These are phyloP conservation scores for Dalbergia cultrata DNA, from an alignment of 306 rosid genomes.

Conservation along the genomic window DNA sequence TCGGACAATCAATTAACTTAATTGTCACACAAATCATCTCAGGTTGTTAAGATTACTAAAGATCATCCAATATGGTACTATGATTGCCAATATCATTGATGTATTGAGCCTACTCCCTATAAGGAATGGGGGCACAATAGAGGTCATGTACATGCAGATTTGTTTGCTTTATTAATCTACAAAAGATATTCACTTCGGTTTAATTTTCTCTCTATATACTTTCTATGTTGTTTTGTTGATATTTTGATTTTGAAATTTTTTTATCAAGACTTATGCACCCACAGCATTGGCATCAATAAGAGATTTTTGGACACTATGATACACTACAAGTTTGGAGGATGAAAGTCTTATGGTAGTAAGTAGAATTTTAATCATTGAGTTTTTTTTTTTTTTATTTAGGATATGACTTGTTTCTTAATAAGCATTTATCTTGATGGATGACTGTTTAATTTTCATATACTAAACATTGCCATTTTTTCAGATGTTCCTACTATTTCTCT, in stretches of 20 bases:
- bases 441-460: too few relatives aligned
- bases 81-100: constrained; percentile 85
- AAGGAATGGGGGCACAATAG: constrained; percentile 83
- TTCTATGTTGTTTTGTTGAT: constrained; percentile 11
- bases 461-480: too few relatives aligned
- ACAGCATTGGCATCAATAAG: constrained; percentile 92
- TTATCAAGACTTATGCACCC: constrained; percentile 78
- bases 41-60: constrained; percentile 87
- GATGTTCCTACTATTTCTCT: too few relatives aligned
- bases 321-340: constrained; percentile 82
- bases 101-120: constrained; percentile 75
- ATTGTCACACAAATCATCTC: not conserved
- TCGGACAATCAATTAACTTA: not conserved
- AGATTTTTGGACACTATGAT: constrained; percentile 88
- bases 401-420: not conserved
- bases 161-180: not conserved
- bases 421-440: too few relatives aligned
- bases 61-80: constrained; percentile 87
- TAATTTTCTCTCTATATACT: not conserved
- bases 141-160: constrained; percentile 90
- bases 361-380: not conserved
- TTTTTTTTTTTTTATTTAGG: constrained; percentile 11
- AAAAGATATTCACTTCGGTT: not conserved
- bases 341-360: constrained; percentile 87
- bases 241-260: not conserved